Evolutionary conservation across 108 stramenopile genomes (phyloP).

Genomic region (Cylindrotheca closterium): DNA sequence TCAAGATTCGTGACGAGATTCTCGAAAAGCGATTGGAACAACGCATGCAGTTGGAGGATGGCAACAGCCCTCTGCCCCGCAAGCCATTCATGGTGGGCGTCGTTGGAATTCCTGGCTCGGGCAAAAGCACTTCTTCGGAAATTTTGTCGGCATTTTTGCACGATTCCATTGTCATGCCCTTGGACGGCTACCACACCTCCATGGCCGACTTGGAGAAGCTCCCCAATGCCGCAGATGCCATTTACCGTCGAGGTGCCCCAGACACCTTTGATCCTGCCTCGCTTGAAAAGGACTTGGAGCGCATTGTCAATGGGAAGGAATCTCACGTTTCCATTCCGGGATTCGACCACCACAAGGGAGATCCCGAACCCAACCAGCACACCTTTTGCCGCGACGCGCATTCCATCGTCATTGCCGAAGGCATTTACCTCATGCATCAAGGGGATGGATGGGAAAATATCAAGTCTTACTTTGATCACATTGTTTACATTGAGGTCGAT

Average conservation of each 20-base stretch:
- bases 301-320: slow-evolving; percentile 21
- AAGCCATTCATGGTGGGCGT: slow-evolving; percentile 34
- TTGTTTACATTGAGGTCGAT: slow-evolving; percentile 45
- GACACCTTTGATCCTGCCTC: slow-evolving; percentile 33
- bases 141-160: slow-evolving; percentile 15
- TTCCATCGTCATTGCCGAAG: slow-evolving; percentile 47
- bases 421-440: slow-evolving; percentile 52
- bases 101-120: slow-evolving; percentile 34
- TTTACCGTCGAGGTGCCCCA: slow-evolving; percentile 47
- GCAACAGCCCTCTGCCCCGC: neutral
- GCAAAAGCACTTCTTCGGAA: slow-evolving; percentile 16
- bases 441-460: slow-evolving; percentile 42
- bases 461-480: slow-evolving; percentile 30
- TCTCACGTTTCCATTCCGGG: slow-evolving; percentile 28
- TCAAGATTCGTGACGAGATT: neutral
- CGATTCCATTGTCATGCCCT: slow-evolving; percentile 11
- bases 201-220: slow-evolving; percentile 10
- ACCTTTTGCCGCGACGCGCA: slow-evolving; percentile 36
- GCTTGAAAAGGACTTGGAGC: slow-evolving; percentile 17
- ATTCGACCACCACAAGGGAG: slow-evolving; percentile 58
- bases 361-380: slow-evolving; percentile 41
- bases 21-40: neutral
- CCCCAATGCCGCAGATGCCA: slow-evolving; percentile 27
- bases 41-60: neutral
- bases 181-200: slow-evolving; percentile 35